Conservation (phyloP, 345 rosid species). For the Melaleuca quinquenervia region DNA sequence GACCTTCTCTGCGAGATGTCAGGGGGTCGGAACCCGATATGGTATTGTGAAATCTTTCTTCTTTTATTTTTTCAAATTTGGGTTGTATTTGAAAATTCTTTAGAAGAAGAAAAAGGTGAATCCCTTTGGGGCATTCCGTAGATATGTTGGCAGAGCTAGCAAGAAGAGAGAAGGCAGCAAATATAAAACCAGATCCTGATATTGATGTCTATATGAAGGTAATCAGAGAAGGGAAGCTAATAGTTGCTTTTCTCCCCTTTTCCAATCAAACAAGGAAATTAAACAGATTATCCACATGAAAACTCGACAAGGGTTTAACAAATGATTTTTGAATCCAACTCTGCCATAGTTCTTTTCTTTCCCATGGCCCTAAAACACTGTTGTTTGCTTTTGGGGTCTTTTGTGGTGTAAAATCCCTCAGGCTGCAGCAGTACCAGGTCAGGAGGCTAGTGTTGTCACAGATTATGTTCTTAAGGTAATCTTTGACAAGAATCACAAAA, state of each 20-base stretch:
- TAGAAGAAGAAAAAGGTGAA: neutral
- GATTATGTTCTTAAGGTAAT: constrained; percentile 51
- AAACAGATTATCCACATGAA: neutral
- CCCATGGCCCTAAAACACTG: neutral
- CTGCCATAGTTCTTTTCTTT: neutral
- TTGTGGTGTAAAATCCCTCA: neutral
- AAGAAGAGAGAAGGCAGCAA: constrained; percentile 34
- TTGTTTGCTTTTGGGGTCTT: neutral
- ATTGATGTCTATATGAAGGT: constrained; percentile 40
- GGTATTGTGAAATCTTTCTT: constrained; percentile 9
- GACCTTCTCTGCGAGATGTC: constrained; percentile 82
- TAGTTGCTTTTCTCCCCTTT: neutral
- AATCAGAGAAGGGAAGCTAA: neutral
- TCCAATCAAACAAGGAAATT: neutral
- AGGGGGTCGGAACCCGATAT: constrained; percentile 55
- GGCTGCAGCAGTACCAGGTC: constrained; percentile 40
- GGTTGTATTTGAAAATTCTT: neutral
- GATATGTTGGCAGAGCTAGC: constrained; percentile 36
- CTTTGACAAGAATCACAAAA: neutral
- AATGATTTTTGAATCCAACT: neutral
- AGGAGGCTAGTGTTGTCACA: constrained; percentile 35
- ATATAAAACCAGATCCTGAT: constrained; percentile 31
- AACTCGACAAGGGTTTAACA: neutral
- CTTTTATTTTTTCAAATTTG: neutral
- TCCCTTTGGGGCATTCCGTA: neutral